phyloP scores from a whole-genome alignment of 2,329 filamentous ascomycete genomes.

The Claviceps digitariae region DNA sequence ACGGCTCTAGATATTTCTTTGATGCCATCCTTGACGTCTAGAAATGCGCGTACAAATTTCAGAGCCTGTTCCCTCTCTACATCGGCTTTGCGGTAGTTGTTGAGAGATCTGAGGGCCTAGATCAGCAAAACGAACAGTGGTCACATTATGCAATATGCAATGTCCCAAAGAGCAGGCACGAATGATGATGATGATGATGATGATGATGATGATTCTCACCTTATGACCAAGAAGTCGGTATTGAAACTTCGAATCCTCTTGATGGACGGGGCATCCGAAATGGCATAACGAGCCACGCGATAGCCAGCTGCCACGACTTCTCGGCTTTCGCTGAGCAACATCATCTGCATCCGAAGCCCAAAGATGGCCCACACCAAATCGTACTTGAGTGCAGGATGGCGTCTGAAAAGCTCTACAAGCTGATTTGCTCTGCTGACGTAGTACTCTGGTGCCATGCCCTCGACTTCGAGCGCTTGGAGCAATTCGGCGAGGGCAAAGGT shows the following conservation, averaged over 20 bases:
- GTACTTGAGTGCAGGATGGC: constrained; percentile 86
- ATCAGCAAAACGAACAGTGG: constrained; percentile 2
- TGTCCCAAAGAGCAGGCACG: not conserved
- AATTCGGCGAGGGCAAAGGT: constrained; percentile 85
- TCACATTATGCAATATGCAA: not conserved
- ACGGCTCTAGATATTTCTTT: constrained; percentile 77
- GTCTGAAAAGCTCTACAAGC: constrained; percentile 91
- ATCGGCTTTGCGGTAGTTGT: constrained; percentile 93
- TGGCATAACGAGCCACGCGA: constrained; percentile 82
- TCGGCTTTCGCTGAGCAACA: constrained; percentile 89
- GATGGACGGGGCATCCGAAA: constrained; percentile 80
- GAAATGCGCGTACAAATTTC: constrained; percentile 88
- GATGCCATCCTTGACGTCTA: constrained; percentile 89
- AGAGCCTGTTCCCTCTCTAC: constrained; percentile 93
- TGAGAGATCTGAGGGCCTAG: constrained; percentile 54
- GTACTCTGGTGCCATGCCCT: constrained; percentile 82
- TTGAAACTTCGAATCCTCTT: constrained; percentile 78
- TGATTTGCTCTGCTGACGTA: constrained; percentile 89
- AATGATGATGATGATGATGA: no score
- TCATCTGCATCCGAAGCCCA: constrained; percentile 81
- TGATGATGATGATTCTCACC: constrained; percentile 13
- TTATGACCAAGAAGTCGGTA: constrained; percentile 82
- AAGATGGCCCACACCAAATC: constrained; percentile 95
- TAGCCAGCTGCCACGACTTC: constrained; percentile 95
- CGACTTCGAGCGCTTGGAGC: constrained; percentile 74